Percentiles rank a stretch among this genome's conserved stretches.
Evolutionary conservation across 345 rosid genomes (phyloP).

Genomic region (Populus nigra): DNA sequence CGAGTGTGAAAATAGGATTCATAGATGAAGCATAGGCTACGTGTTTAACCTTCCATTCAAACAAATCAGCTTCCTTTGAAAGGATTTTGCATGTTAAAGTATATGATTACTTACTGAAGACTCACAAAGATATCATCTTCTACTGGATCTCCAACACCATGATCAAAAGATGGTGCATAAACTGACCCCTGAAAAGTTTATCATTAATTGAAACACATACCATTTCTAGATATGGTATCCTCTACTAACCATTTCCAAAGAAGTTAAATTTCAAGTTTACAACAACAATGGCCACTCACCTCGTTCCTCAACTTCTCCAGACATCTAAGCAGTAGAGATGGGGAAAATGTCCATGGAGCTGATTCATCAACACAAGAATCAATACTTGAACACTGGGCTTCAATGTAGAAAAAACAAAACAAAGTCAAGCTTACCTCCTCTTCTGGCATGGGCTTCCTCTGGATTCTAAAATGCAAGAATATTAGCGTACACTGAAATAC

Average conservation of each 20-base stretch:
- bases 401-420: slow-evolving; percentile 9
- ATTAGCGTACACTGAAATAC: slow-evolving; percentile 5
- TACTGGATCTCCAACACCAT: slow-evolving; percentile 89
- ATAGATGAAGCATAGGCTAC: not conserved
- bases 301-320: slow-evolving; percentile 63
- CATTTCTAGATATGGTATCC: not conserved
- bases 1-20: slow-evolving; percentile 10
- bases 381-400: slow-evolving; percentile 8
- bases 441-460: slow-evolving; percentile 91
- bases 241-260: not conserved
- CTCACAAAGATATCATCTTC: slow-evolving; percentile 83
- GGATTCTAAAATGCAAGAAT: slow-evolving; percentile 54
- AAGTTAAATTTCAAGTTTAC: not conserved
- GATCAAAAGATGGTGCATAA: slow-evolving; percentile 88
- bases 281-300: slow-evolving; percentile 41
- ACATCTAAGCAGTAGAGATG: slow-evolving; percentile 58
- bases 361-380: slow-evolving; percentile 31
- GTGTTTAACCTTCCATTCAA: not conserved
- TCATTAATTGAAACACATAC: slow-evolving; percentile 12
- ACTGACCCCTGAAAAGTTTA: slow-evolving; percentile 63
- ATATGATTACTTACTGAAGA: slow-evolving; percentile 67
- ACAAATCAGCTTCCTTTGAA: not conserved
- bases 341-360: slow-evolving; percentile 97
- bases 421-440: slow-evolving; percentile 72
- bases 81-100: not conserved